Conservation (phyloP, 139 green algal genomes). For the Coelastrella sp. region DNA sequence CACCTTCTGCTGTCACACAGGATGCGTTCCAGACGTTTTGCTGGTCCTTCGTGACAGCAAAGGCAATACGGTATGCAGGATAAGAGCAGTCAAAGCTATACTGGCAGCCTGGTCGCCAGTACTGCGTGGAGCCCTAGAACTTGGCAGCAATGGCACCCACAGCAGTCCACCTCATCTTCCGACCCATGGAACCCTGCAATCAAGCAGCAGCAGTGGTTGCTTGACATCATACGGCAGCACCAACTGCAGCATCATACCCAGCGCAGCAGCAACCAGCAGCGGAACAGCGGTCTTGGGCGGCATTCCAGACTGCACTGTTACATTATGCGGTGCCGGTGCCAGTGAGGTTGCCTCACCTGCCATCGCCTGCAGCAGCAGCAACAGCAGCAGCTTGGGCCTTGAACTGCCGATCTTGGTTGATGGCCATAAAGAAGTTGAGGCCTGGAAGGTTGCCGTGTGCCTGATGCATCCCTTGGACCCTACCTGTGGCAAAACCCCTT, state of each 20-base stretch:
- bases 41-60: slow-evolving; percentile 33
- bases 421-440: slow-evolving; percentile 33
- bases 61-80: neutral
- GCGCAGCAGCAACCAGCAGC: neutral
- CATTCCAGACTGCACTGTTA: neutral
- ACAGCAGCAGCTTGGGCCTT: neutral
- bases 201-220: slow-evolving; percentile 35
- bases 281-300: neutral
- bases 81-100: slow-evolving; percentile 18
- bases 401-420: slow-evolving; percentile 34
- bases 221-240: neutral
- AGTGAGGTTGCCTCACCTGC: neutral
- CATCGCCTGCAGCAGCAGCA: neutral
- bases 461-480: slow-evolving; percentile 46
- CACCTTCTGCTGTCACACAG: neutral
- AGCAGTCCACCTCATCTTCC: neutral
- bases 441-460: slow-evolving; percentile 39
- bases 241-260: neutral
- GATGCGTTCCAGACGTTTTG: slow-evolving; percentile 3
- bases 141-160: neutral
- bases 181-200: neutral
- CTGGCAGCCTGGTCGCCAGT: slow-evolving; percentile 30
- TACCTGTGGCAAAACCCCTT: slow-evolving; percentile 11
- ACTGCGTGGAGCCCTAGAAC: slow-evolving; percentile 19
- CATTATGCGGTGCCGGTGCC: neutral